Base-by-base conservation (phyloP, 2,329 filamentous ascomycete species). In the Sporothrix euskadiensis region DNA sequence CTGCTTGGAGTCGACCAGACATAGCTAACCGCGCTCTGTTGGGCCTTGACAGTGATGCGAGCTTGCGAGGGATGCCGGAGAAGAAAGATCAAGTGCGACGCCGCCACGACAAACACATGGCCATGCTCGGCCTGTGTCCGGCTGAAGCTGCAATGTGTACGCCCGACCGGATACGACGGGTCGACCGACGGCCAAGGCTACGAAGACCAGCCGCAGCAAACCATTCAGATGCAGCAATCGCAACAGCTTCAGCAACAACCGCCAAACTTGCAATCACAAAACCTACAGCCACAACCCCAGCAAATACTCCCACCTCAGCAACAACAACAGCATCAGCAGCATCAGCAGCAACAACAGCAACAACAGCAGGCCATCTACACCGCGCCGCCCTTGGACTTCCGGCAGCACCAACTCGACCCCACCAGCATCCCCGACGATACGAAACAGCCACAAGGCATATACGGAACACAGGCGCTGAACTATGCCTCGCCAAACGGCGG, bases 81-180 rank as follows among this genome's bases (percentile, higher is more conserved):
- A 82, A 90, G 95, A 79, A 99, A 99, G 83, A 99, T 99, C 81
- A 97, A 97, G 82, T 99, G 95, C 83, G 96, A 98, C 84, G 94
- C 95, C 71, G 95, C 95, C 26, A 97, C 95, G 16, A 98, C 94
- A 56, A 98, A 98, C 81, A 94, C 94, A 52, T 98, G 96, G 95
- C 96, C 96, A 39, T 98, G 95, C 82, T 96, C 94, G 56, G 94
- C 96, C 49, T 99, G 95, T 81, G 92, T 94, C 75, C 90, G 95
- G 68, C 85, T 98, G 75, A 98, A 98, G 84, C 88, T 98, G 74
- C 93, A 96, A 79, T 98, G 96, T 81, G 91, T 98, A 35, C 94
- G 94, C 63, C 96, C 95, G 4, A 94, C 93, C 73, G 91, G 94
- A 74, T 91, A 92, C 78, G 92, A 94, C 78, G 89, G 90, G 71